Base-by-base conservation (phyloP, 2,329 filamentous ascomycete species). In the Penicillium digitatum region DNA sequence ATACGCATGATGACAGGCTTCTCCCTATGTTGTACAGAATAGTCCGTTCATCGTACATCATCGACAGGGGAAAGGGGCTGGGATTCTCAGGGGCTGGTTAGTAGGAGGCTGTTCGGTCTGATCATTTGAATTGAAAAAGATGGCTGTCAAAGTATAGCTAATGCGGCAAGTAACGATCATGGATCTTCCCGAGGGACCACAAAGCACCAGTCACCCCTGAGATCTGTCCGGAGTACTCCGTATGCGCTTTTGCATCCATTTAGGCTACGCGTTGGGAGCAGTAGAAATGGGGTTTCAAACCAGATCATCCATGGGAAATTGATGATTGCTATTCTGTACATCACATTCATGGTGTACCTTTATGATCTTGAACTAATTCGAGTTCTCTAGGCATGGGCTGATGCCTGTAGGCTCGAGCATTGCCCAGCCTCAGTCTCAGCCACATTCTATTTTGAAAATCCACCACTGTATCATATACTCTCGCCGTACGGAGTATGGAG, bases 81-180 rank as follows among this genome's bases (percentile, higher is more conserved):
- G 24, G 27, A 51, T 45, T 16, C 34, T 54, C 47, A 51, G 52
- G 47, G 52, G 52, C 52, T 51, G 52, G 39, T 20, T 32, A 18
- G 3, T 16, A 31, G 32, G 22, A 54, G 26, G 34, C 2, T 18
- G 9, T 26, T 29, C 22, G 14, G 27, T 39, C 12, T 44, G 40
- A 54, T 54, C 47, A 39, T 39, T 34, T 38, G 27, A 27, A 44
- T 8, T n/a, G 8, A 31, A 10, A 50, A 40, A 18, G 32, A 38
- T 40, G 34, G 27, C 42, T 47, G 42, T 24, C n/a, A 26, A 37
- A 40, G 44, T 40, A 18, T 35, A 48, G 18, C 5, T 29, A 42
- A 42, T 48, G 29, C 29, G 12, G 27, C n/a, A 18, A 42, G n/a
- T 48, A 44, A 39, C 47, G 51, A 53, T 53, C 51, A 31, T 27